Conservation (phyloP, 1,284 basidiomycete genomes). For the Chondrostereum purpureum region DNA sequence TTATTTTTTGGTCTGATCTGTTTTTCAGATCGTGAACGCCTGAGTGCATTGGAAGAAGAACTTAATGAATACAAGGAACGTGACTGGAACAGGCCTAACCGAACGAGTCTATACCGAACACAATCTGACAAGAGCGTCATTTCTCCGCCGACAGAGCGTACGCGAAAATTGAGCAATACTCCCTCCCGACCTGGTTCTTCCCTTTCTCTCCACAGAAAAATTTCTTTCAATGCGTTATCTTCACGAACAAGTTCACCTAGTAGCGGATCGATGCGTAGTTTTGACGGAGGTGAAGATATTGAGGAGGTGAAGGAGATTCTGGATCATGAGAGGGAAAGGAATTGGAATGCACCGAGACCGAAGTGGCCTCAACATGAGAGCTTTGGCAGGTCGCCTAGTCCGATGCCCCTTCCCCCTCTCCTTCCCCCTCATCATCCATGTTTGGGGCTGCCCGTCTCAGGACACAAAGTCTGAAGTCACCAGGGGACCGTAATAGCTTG, state of each 20-base stretch:
- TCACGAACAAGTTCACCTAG: constrained; percentile 35
- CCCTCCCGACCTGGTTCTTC: constrained; percentile 28
- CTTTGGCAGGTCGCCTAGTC: constrained; percentile 11
- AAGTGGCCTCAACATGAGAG: constrained; percentile 32
- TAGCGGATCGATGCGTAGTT: constrained; percentile 25
- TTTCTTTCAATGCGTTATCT: constrained; percentile 15
- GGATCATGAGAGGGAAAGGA: constrained; percentile 36
- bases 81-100: constrained; percentile 36
- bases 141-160: constrained; percentile 19
- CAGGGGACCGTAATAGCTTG: constrained; percentile 13
- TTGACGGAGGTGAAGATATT: constrained; percentile 26
- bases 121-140: constrained; percentile 19
- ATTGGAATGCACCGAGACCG: constrained; percentile 55
- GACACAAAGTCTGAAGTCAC: constrained; percentile 15
- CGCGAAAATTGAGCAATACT: constrained; percentile 25
- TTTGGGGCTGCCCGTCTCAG: too few relatives aligned
- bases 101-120: constrained; percentile 11
- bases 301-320: constrained; percentile 29
- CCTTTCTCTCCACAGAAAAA: constrained; percentile 22
- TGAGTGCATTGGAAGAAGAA: constrained; percentile 35
- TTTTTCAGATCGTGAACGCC: constrained; percentile 35
- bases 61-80: constrained; percentile 40
- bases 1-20: too few relatives aligned
- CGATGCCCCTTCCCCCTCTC: constrained; percentile 2
- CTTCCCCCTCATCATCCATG: constrained; percentile 11